Conservation (phyloP, 2,329 filamentous ascomycete genomes). For the Colletotrichum theobromicola region DNA sequence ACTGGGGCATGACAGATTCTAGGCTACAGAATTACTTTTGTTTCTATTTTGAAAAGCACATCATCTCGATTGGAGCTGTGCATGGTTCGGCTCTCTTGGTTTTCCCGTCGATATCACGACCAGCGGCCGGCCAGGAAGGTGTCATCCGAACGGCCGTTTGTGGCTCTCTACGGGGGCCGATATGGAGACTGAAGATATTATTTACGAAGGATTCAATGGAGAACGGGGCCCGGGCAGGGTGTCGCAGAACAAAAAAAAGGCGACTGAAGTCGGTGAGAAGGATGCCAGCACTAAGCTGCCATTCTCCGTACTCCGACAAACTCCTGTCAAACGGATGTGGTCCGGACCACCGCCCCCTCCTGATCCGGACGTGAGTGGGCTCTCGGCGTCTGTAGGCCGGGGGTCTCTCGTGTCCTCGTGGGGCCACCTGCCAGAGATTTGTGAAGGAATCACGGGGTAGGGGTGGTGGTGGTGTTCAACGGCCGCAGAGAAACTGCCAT, state of each 20-base stretch:
- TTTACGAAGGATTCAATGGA: neutral
- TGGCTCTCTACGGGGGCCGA: neutral
- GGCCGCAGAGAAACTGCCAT: neutral
- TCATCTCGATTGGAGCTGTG: neutral
- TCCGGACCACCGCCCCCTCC: neutral
- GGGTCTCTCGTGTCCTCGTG: neutral
- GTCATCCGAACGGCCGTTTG: neutral
- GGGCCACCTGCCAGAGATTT: neutral
- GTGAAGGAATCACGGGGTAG: neutral
- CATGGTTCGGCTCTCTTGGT: neutral
- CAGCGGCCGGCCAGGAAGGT: neutral
- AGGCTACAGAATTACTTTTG: constrained; percentile 11
- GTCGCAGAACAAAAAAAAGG: neutral
- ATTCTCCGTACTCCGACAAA: neutral
- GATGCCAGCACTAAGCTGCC: neutral
- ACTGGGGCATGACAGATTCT: constrained; percentile 10
- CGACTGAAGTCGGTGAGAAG: neutral
- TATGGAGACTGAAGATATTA: neutral
- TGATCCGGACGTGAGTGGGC: neutral
- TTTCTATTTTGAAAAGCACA: constrained; percentile 10
- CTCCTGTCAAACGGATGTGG: neutral
- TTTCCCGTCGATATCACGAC: neutral
- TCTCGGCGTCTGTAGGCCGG: neutral
- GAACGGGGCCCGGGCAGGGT: neutral
- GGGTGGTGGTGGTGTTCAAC: neutral